These are phyloP conservation scores for Leucoagaricus sp. DNA, from an alignment of 1,284 basidiomycete genomes.

Conservation along the genomic window DNA sequence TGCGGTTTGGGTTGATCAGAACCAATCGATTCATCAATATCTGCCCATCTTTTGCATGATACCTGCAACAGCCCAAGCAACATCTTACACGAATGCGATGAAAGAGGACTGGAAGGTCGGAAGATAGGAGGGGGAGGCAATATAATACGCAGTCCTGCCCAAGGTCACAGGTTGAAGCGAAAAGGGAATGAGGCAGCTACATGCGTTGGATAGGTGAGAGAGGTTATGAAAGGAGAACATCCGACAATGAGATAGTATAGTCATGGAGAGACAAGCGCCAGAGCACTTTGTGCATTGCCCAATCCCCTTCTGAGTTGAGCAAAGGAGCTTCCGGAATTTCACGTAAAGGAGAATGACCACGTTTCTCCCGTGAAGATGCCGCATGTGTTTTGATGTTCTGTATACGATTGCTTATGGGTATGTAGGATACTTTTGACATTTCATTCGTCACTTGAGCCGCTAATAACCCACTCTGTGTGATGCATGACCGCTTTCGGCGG, in stretches of 20 bases:
- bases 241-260: background rate
- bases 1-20: background rate
- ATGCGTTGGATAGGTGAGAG: background rate
- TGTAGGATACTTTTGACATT: constrained; percentile 8
- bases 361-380: constrained; percentile 14
- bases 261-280: background rate
- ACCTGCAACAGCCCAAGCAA: no score
- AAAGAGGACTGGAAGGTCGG: no score
- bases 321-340: background rate
- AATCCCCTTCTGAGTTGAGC: background rate
- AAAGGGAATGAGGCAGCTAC: no score
- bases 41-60: background rate
- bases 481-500: constrained; percentile 1
- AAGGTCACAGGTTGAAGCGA: no score
- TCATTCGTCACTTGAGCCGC: background rate
- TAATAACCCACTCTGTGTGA: background rate
- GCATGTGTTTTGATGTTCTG: constrained; percentile 7
- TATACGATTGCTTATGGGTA: constrained; percentile 3
- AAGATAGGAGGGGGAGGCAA: no score
- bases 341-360: constrained; percentile 6
- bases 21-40: background rate
- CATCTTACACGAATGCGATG: no score
- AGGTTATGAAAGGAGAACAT: background rate
- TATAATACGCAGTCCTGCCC: no score
- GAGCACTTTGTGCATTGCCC: background rate